Base-by-base conservation (phyloP, 257 asterid species). In the Phtheirospermum japonicum region DNA sequence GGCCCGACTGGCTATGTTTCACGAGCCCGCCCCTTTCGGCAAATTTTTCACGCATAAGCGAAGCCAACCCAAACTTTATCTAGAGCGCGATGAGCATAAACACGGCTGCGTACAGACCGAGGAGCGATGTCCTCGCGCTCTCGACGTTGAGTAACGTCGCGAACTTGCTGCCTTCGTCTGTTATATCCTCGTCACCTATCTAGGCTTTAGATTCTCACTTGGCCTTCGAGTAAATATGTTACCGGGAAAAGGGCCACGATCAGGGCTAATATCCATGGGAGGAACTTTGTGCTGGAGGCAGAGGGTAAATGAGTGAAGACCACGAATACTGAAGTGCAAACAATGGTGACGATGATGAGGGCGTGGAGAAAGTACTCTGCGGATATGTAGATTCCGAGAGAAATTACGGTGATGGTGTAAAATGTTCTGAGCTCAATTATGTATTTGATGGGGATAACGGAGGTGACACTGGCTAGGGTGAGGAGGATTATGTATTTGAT, bases 171-270 rank as follows among this genome's bases (percentile, higher is more conserved):
- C 89, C 95, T 76, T 89, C 98, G 70, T 83, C 88, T 5, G 73
- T 77, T 68, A 76, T 46, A 57, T 79, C 90, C 67, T 74, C 93
- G 54, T 54, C 64, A 46, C 78, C 88, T 37, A 85, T 76, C 74
- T 80, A 72, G 73, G 68, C 71, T 78, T 72, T 71, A 82, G 55
- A 89, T 80, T 78, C 97, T 82, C 66, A 89, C 86, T 68, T 93
- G 97, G 49, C 97, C 99, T 76, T 89, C 99, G 66, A 93, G 80
- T 52, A 93, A 76, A 71, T 93, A 93, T 10, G 99, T 89, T 65
- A 93, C 99, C 0, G 99, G 99, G 56, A 93, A 89, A 75, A 93
- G 94, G 76, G 99, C 99, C 78, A 89, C 97, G 30, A 89, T 85
- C 62, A 93, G 80, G 0, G 99, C 97, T 75, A 93, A 89, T 73